Base-by-base conservation (phyloP, 805 yeast species). In the Starmerella gropengiesseri region DNA sequence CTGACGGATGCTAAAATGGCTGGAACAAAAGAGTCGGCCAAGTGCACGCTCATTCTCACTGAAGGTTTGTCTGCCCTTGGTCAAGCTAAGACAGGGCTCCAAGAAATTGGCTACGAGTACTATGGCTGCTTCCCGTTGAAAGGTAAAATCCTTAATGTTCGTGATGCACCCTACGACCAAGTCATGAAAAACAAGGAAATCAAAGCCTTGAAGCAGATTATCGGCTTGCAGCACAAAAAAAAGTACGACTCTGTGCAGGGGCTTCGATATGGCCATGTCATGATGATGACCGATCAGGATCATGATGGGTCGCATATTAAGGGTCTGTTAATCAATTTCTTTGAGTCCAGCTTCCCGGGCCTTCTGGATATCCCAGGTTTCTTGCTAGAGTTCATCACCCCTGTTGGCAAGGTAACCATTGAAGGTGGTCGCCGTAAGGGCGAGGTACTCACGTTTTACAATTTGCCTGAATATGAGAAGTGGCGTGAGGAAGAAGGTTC, bases 261-360 rank as follows among this genome's bases (percentile, higher is more conserved):
- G 4, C 67, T 91, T 49, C 76, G 98, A 60, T 91, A 91, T 58
- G 98, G 98, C 28, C 95, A 86, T 60, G 73, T 91, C 40, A 91
- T 91, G 97, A 86, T 91, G 59, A 91, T 91, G 97, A 86, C 98
- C 6, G 98, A 91, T 81, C 98, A 91, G 65, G 98, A 91, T 84
- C 94, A 87, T 55, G 98, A 91, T 71, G 98, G 98, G 48, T 81
- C 94, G 14, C 98, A 91, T 67, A 91, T 91, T 60, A 91, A 91
- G 60, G 98, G 98, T 51, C 71, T 91, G 52, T 74, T 91, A 45
- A 91, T 91, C 56, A 91, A 91, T 60, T 91, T 91, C 57, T 66
- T 91, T 46, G 97, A 89, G 61, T 74, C 89, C 4, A 81, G 94
- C 25, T 91, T 91, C 66, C 97, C 97, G 1, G 98, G 97, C 2